These are phyloP conservation scores for Fusarium beomiforme DNA, from an alignment of 2,329 filamentous ascomycete species.

Conservation along the genomic window DNA sequence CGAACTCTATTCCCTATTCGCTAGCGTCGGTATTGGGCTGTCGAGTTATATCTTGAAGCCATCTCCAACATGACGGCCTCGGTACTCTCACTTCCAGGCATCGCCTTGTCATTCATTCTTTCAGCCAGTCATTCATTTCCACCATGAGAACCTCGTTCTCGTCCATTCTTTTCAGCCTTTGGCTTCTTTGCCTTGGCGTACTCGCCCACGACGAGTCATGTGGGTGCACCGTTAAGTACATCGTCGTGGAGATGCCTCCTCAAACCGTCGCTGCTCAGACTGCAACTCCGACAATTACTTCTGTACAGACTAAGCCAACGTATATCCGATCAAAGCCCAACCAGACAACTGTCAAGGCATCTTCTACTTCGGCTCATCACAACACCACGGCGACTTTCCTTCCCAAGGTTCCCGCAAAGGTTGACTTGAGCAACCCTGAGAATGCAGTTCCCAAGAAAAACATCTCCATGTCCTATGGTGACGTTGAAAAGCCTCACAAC, in stretches of 20 bases:
- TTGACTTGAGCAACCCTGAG: neutral
- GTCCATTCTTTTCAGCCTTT: conserved; percentile 23
- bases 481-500: conserved; percentile 2
- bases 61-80: neutral
- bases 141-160: conserved; percentile 19
- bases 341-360: conserved; percentile 1
- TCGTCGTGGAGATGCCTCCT: conserved; percentile 12
- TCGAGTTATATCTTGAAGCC: neutral
- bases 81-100: neutral
- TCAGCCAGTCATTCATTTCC: neutral
- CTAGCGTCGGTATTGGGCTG: neutral
- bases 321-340: neutral
- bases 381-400: conserved; percentile 13
- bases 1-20: conserved; percentile 6
- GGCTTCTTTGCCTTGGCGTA: neutral
- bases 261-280: neutral
- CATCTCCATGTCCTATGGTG: conserved; percentile 7
- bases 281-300: neutral
- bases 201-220: conserved; percentile 9
- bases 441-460: conserved; percentile 15
- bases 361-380: neutral
- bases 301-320: neutral
- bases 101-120: conserved; percentile 13
- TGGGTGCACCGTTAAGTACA: conserved; percentile 17
- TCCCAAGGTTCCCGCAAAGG: neutral